Base-by-base conservation (phyloP, 1,139 yeast genomes). In the Kodamaea suecica region DNA sequence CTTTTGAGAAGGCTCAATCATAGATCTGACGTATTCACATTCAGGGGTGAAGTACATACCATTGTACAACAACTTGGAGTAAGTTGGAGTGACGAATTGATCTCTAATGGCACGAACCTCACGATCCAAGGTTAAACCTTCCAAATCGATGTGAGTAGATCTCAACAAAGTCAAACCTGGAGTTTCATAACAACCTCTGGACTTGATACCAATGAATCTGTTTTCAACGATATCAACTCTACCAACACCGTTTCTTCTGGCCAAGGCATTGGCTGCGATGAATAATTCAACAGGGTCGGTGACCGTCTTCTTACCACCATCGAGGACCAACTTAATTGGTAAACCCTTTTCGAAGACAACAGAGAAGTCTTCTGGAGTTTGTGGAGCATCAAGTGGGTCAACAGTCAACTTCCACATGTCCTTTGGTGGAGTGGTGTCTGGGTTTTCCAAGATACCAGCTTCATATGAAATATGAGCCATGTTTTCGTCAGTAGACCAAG, bases 361-460 rank as follows among this genome's bases (percentile, higher is more conserved):
- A 20, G 85, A 69, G 64, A 92, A 80, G 58, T 82, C 83, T 73
- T 92, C 97, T 53, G 97, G 97, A 37, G 72, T 70, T 43, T 86
- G 80, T 55, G 98, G 98, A 38, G 98, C 97, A 57, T 92, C 96
- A 36, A 73, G 63, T 54, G 98, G 97, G 65, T 90, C 98, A 42
- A 85, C 88, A 35, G 96, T 92, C 62, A 92, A 79, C 72, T 92
- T 92, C 98, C 98, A 92, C 98, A 92, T 92, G 65, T 92, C 98
- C 73, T 87, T 90, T 67, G 98, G 98, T 48, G 98, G 98, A 36
- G 98, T 92, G 52, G 92, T 80, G 64, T 92, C 87, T 57, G 98
- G 98, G 70, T 92, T 95, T 70, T 92, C 98, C 59, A 92, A 79
- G 52, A 92, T 92, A 66, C 98, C 98, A 47, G 98, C 98, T 73